Evolutionary conservation across 2,329 filamentous ascomycete species (phyloP).

Genomic region (Scedosporium boydii): DNA sequence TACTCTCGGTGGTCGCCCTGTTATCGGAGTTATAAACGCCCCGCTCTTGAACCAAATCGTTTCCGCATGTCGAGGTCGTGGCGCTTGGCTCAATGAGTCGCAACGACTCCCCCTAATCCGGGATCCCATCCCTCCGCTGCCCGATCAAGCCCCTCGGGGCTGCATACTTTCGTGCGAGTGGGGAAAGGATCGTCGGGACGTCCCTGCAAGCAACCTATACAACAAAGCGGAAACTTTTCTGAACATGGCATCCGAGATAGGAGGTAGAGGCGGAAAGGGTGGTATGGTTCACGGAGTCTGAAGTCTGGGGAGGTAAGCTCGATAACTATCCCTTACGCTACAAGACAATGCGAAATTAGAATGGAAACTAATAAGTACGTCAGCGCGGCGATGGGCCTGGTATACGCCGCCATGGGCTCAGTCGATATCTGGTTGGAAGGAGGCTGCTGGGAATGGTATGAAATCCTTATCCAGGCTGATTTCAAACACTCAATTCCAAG

Average conservation of each 20-base stretch:
- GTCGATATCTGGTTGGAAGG: too few species aligned
- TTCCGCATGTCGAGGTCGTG: constrained; percentile 54
- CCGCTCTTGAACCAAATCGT: constrained; percentile 63
- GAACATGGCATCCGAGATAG: constrained; percentile 59
- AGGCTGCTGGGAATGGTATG: too few species aligned
- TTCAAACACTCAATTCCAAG: too few species aligned
- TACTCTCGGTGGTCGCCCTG: constrained; percentile 45
- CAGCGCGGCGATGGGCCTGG: too few species aligned
- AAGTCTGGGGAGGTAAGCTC: too few species aligned
- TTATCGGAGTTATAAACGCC: constrained; percentile 64
- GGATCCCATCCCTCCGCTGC: constrained; percentile 54
- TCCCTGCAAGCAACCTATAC: constrained; percentile 55
- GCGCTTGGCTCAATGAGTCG: constrained; percentile 60
- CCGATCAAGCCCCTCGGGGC: constrained; percentile 52
- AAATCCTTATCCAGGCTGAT: too few species aligned
- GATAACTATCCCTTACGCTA: too few species aligned
- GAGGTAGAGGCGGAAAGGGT: constrained; percentile 53
- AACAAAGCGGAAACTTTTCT: constrained; percentile 67
- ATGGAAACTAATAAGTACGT: too few species aligned
- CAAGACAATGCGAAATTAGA: too few species aligned
- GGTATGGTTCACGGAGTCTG: constrained; percentile 55
- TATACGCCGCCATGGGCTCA: too few species aligned
- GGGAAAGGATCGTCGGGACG: constrained; percentile 67
- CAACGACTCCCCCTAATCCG: constrained; percentile 53
- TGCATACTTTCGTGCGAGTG: constrained; percentile 71